Base-by-base conservation (phyloP, 768 basidiomycete species). In the Heimioporus sp. region DNA sequence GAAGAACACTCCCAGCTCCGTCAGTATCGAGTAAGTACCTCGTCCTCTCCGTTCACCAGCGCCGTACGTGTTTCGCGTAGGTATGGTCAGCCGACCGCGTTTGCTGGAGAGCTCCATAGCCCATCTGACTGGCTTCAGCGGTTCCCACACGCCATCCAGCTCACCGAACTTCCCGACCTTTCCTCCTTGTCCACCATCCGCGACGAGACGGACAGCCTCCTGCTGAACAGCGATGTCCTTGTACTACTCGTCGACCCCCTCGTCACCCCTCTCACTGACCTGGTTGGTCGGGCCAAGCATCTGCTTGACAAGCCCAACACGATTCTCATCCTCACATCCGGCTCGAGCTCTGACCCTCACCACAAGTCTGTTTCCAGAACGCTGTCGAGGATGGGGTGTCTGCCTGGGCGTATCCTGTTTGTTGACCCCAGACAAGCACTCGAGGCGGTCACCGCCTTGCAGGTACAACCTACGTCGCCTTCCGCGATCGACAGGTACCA, bases 181-280 rank as follows among this genome's bases (percentile, higher is more conserved):
- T 46, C 43, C 11, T 60, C 64, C 37, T 44, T 58, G 51, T 38
- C 59, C 36, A 45, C 34, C 46, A 35, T 50, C 46, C 46, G 54
- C 43, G 54, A 58, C 37, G 59, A 58, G 34, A 43, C 53, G 17
- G 57, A 59, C n/a, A 54, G 10, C 42, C 56, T 58, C 48, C 55
- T 60, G 34, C 52, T 68, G 53, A 67, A 69, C 54, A 82, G 83
- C 9, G 86, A 90, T 59, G 71, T 87, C 35, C 76, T 84, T n/a
- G 66, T 91, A 54, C 56, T 90, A 16, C 72, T 87, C 15, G 78
- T 72, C 61, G 86, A 88, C 53, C 84, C 87, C 7, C 51, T 83
- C 36, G 76, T 78, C 19, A 79, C 76, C 1, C 71, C 79, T 9
- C 64, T 84, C 19, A 58, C 74, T 1, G 62, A 72, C 19, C 63